A percentile compares a stretch with the other conserved stretches of the same genome.
Evolutionary conservation across 495 filamentous ascomycete genomes (phyloP).

Genomic region (Amphirosellinia nigrospora): DNA sequence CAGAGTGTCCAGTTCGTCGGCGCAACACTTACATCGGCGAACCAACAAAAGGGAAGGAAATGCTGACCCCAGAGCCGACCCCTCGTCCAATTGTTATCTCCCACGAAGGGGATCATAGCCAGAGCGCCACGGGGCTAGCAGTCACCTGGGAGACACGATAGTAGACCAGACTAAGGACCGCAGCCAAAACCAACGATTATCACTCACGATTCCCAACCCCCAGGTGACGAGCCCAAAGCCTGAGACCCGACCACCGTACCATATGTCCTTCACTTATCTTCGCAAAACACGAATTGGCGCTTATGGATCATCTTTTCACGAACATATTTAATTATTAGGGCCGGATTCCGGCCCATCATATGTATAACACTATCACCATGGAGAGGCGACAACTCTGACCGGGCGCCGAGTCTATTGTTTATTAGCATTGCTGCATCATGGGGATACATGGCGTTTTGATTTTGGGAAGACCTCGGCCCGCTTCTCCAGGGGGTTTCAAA

Average conservation of each 20-base stretch:
- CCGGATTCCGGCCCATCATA: slow-evolving; percentile 27
- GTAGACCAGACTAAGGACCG: slow-evolving; percentile 26
- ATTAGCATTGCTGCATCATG: slow-evolving; percentile 25
- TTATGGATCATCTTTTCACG: slow-evolving; percentile 22
- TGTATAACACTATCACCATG: slow-evolving; percentile 39
- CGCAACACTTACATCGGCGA: slow-evolving; percentile 23
- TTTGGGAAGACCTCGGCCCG: slow-evolving; percentile 9
- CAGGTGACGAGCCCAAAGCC: slow-evolving; percentile 19
- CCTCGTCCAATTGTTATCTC: neutral
- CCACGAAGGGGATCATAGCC: neutral
- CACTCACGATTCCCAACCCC: slow-evolving; percentile 33
- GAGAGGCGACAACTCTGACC: slow-evolving; percentile 23
- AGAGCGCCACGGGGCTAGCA: neutral
- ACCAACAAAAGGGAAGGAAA: slow-evolving; percentile 21
- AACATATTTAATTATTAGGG: slow-evolving; percentile 35
- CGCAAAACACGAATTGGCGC: slow-evolving; percentile 15
- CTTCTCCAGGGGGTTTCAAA: slow-evolving; percentile 8
- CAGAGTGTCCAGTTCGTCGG: slow-evolving; percentile 22
- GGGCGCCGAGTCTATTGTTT: slow-evolving; percentile 8
- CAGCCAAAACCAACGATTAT: slow-evolving; percentile 30
- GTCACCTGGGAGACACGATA: slow-evolving; percentile 10
- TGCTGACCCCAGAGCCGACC: slow-evolving; percentile 15
- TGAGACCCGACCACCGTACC: neutral
- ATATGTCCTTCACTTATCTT: slow-evolving; percentile 22
- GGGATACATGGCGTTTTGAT: slow-evolving; percentile 23